Evolutionary conservation across 371 early-diverging fungal species (phyloP), one percentile per base, ranked within the genome.

Genomic region (Mortierella sp.): DNA sequence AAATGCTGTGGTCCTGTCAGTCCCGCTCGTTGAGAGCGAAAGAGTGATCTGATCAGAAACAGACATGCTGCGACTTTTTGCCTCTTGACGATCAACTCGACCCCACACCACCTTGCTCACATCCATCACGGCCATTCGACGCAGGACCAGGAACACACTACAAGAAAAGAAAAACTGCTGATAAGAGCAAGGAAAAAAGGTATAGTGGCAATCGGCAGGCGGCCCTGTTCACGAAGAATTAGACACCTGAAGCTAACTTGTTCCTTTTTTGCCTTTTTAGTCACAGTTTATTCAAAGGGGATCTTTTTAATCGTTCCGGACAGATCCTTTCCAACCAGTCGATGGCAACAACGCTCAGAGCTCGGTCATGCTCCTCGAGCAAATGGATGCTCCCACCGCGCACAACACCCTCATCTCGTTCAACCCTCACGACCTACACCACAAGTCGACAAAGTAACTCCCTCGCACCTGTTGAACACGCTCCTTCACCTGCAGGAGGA

Each of bases 311-410:
- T 64, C 37, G 37, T 37, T 21, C 21, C 34, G 64, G 64, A 37
- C 34, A 64, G 37, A 21, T 19, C 34, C 21, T 37, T 59, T 59
- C 34, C 19, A 9, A 34, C 64, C 34, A 37, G 67, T 76, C 48
- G 31, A 81, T 81, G 81, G 77, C 81, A 28, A 70, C 78, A n/a
- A 57, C 82, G 40, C 9, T 82, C 37, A 72, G 78, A n/a, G 55
- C 78, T 44, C 78, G 78, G 6, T 75, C 82, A 24, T 75, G 76
- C 61, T 69, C 78, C 28, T 78, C 82, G 37, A 69, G 78, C n/a
- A 71, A 55, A 31, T 51, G 59, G 69, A 55, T 72, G 26, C 61
- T 77, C 14, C 21, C 51, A 19, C n/a, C 21, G 48, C 19, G 19
- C 9, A 44, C 54, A 11, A 2, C 28, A 10, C 24, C 28, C 4